Evolutionary conservation across 257 asterid species (phyloP).

Genomic region (Petunia axillaris): DNA sequence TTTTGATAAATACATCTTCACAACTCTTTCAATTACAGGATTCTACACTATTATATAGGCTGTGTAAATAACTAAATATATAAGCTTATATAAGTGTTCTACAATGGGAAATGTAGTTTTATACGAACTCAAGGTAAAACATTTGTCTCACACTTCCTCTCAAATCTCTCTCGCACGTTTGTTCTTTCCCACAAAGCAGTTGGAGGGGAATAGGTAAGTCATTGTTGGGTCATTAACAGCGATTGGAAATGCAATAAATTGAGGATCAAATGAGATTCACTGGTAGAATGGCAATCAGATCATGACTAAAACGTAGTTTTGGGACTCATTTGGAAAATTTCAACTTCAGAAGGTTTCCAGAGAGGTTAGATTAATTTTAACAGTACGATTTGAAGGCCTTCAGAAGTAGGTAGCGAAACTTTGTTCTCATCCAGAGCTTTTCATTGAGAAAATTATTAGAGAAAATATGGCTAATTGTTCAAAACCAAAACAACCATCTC

Average conservation of each 20-base stretch:
- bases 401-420: not conserved
- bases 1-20: too few relatives aligned
- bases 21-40: too few relatives aligned
- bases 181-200: not conserved
- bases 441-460: not conserved
- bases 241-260: not conserved
- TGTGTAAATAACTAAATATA: too few relatives aligned
- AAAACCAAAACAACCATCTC: constrained; percentile 12
- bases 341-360: not conserved
- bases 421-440: not conserved
- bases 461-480: not conserved
- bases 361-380: not conserved
- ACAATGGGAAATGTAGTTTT: not conserved
- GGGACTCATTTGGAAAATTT: not conserved
- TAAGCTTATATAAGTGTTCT: not conserved
- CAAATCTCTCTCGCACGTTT: not conserved
- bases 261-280: not conserved
- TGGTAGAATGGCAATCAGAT: not conserved
- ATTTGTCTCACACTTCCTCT: not conserved
- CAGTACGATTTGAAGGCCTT: not conserved
- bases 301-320: not conserved
- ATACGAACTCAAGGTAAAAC: not conserved
- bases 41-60: too few relatives aligned
- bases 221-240: not conserved
- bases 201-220: not conserved